A percentile compares a stretch with the other conserved stretches of the same genome.
Conservation (phyloP, 2,329 filamentous ascomycete genomes). For the Ascochyta lentis region DNA sequence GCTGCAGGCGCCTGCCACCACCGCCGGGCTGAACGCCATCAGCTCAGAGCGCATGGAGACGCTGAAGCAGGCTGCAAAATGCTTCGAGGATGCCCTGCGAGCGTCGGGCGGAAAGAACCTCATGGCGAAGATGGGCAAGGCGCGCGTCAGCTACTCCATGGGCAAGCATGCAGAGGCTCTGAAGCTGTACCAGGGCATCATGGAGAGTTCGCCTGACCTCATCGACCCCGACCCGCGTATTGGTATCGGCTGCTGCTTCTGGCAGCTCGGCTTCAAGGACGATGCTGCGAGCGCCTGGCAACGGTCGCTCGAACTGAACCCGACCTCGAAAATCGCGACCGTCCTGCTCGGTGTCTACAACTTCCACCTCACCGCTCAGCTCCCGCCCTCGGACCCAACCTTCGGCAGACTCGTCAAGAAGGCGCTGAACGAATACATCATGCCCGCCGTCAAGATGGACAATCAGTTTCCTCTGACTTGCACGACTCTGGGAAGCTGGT, state of each 20-base stretch:
- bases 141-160: conserved; percentile 83
- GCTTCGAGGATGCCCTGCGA: conserved; percentile 91
- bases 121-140: conserved; percentile 89
- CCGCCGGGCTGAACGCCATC: conserved; percentile 68
- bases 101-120: conserved; percentile 87
- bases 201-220: conserved; percentile 84
- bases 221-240: conserved; percentile 94
- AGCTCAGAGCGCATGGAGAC: conserved; percentile 76
- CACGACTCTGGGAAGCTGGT: conserved; percentile 88
- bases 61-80: conserved; percentile 84
- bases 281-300: conserved; percentile 93
- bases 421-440: conserved; percentile 92
- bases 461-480: conserved; percentile 90
- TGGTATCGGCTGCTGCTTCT: conserved; percentile 95
- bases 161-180: conserved; percentile 86
- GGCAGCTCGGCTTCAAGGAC: conserved; percentile 94
- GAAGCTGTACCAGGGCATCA: conserved; percentile 82
- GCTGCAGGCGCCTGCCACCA: conserved; percentile 75
- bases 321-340: conserved; percentile 87
- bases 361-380: conserved; percentile 82
- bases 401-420: conserved; percentile 88
- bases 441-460: conserved; percentile 91
- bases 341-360: conserved; percentile 90
- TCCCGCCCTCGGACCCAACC: conserved; percentile 81
- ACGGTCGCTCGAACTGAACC: conserved; percentile 79